phyloP scores from a whole-genome alignment of 2,329 filamentous ascomycete genomes.

The Ophiostoma novo-ulmi region DNA sequence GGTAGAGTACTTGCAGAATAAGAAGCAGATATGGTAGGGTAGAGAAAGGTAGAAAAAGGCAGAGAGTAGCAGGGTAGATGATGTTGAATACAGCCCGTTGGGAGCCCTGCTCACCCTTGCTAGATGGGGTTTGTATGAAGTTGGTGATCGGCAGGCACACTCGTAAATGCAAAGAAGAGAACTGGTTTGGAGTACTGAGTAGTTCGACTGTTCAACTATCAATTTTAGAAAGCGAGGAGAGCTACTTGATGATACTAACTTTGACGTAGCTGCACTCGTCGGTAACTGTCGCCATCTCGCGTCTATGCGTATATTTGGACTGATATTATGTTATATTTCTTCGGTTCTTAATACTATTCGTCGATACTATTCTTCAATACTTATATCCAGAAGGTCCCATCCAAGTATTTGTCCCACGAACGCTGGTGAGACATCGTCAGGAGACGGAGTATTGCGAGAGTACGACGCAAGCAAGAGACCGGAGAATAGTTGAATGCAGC shows the following conservation, averaged over 20 bases:
- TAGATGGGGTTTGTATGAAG: background rate
- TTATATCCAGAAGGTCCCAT: background rate
- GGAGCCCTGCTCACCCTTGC: too few relatives aligned
- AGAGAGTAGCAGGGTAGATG: background rate
- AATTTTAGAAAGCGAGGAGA: background rate
- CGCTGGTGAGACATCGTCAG: background rate
- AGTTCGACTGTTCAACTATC: background rate
- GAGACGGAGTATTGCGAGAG: background rate
- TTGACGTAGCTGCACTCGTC: too few relatives aligned
- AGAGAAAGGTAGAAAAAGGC: background rate
- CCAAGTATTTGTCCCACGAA: background rate
- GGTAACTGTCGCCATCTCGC: background rate
- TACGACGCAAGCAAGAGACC: background rate
- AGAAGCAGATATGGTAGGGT: background rate
- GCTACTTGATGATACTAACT: background rate
- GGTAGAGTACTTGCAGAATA: background rate
- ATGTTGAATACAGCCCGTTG: background rate
- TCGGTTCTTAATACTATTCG: too few relatives aligned
- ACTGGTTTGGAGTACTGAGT: too few relatives aligned
- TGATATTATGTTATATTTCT: background rate
- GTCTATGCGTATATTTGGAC: background rate
- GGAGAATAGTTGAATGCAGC: constrained; percentile 1
- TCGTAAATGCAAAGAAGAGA: background rate
- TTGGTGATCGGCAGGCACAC: background rate
- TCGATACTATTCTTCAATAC: too few relatives aligned